Conservation (phyloP, 2,329 filamentous ascomycete species). For the Phoma sp. region DNA sequence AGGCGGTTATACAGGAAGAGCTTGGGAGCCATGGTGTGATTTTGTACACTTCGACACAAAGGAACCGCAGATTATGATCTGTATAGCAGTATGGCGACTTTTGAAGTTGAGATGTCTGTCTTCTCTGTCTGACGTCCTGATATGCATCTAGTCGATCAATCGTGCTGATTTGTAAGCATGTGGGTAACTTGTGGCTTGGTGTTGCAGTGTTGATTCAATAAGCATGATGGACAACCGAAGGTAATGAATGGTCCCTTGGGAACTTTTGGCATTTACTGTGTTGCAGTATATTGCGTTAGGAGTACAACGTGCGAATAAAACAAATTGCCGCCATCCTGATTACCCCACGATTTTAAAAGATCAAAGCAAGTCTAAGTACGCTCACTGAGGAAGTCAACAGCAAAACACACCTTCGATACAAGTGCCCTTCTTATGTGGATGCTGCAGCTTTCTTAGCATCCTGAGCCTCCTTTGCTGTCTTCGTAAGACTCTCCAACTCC, state of each 20-base stretch:
- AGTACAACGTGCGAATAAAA: background rate
- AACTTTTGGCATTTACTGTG: slow-evolving; percentile 5
- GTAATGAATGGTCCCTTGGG: background rate
- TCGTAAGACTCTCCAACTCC: slow-evolving; percentile 60
- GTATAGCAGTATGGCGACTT: too few relatives aligned
- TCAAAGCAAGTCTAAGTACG: background rate
- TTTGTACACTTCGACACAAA: background rate
- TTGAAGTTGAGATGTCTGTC: too few relatives aligned
- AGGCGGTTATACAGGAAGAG: slow-evolving; percentile 27
- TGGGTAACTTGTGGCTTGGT: background rate
- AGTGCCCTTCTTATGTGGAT: background rate
- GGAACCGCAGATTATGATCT: too few relatives aligned
- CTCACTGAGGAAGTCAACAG: background rate
- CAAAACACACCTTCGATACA: too few relatives aligned
- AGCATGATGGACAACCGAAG: background rate
- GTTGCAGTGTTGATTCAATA: background rate
- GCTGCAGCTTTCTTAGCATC: slow-evolving; percentile 18
- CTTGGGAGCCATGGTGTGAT: slow-evolving; percentile 35
- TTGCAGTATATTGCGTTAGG: background rate
- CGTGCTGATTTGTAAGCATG: background rate
- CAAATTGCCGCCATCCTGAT: background rate
- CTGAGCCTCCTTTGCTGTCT: slow-evolving; percentile 61
- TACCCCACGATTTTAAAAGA: background rate
- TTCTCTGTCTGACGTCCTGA: too few relatives aligned
- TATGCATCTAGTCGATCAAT: background rate